Evolutionary conservation across 306 rosid species (phyloP).

Genomic region (Gillenia trifoliata): DNA sequence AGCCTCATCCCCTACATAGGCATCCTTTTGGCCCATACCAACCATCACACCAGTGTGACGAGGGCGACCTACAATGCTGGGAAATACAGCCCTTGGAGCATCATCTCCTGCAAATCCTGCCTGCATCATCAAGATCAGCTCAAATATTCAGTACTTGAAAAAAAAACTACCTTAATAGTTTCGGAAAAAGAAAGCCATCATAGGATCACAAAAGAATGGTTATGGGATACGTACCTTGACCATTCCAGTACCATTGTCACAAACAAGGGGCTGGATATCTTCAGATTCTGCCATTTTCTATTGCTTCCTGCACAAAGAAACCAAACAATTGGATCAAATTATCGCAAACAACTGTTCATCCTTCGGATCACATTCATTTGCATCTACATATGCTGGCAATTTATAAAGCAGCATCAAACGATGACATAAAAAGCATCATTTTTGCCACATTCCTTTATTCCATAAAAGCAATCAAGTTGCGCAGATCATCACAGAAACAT

Average conservation of each 20-base stretch:
- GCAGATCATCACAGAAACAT: not conserved
- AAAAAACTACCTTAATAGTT: not conserved
- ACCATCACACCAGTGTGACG: constrained; percentile 99
- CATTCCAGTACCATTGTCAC: constrained; percentile 98
- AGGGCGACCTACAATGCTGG: constrained; percentile 96
- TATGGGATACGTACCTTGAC: constrained; percentile 61
- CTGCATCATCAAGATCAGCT: constrained; percentile 29
- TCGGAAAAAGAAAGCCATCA: not conserved
- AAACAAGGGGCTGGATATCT: constrained; percentile 96
- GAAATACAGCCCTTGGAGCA: constrained; percentile 98
- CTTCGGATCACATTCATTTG: not conserved
- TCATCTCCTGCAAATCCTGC: constrained; percentile 99
- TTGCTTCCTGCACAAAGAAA: constrained; percentile 27
- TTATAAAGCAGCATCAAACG: not conserved
- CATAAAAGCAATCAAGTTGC: not conserved
- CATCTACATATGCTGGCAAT: not conserved
- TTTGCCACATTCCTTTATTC: too few relatives aligned
- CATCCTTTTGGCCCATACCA: constrained; percentile 99
- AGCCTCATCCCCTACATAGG: constrained; percentile 97
- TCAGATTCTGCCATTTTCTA: constrained; percentile 75
- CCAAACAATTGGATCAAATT: not conserved
- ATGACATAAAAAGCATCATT: too few relatives aligned
- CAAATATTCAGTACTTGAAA: not conserved
- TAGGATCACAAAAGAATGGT: not conserved
- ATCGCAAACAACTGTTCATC: not conserved